Conservation (phyloP, 2,329 filamentous ascomycete genomes). For the Penicillium digitatum region DNA sequence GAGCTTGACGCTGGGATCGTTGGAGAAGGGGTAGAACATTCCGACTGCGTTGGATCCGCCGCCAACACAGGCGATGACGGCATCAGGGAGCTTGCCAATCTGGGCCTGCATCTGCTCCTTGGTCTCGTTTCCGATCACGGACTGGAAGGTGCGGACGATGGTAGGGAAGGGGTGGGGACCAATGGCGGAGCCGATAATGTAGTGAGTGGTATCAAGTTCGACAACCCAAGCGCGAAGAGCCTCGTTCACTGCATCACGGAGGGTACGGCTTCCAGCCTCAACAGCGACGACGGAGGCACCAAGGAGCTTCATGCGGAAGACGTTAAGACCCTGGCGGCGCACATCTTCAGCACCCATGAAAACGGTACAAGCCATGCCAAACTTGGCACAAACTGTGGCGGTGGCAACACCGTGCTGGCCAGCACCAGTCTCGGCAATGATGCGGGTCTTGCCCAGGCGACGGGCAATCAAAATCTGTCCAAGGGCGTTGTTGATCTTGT, state of each 20-base stretch:
- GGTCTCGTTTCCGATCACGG: constrained; percentile 90
- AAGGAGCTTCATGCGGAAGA: constrained; percentile 96
- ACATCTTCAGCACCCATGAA: constrained; percentile 99
- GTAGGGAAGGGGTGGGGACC: constrained; percentile 97
- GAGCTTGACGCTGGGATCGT: constrained; percentile 79
- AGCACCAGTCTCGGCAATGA: constrained; percentile 96
- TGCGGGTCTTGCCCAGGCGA: constrained; percentile 87
- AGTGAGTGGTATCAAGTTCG: constrained; percentile 88
- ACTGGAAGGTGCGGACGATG: constrained; percentile 96
- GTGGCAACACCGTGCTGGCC: constrained; percentile 98
- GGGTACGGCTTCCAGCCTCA: constrained; percentile 78
- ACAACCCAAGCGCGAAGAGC: constrained; percentile 92
- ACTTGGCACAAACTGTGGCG: constrained; percentile 95
- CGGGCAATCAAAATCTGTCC: constrained; percentile 85
- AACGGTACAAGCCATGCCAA: constrained; percentile 95
- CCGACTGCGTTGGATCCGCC: constrained; percentile 92
- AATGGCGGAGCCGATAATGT: constrained; percentile 96
- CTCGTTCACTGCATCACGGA: constrained; percentile 90
- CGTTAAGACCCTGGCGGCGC: constrained; percentile 90
- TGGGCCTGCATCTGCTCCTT: constrained; percentile 84
- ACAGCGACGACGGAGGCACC: constrained; percentile 91
- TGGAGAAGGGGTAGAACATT: constrained; percentile 96
- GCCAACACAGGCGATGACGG: constrained; percentile 93
- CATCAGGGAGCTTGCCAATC: constrained; percentile 85
- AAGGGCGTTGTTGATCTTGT: constrained; percentile 99